Conservation (phyloP, 805 yeast species). For the Spathaspora passalidarum region DNA sequence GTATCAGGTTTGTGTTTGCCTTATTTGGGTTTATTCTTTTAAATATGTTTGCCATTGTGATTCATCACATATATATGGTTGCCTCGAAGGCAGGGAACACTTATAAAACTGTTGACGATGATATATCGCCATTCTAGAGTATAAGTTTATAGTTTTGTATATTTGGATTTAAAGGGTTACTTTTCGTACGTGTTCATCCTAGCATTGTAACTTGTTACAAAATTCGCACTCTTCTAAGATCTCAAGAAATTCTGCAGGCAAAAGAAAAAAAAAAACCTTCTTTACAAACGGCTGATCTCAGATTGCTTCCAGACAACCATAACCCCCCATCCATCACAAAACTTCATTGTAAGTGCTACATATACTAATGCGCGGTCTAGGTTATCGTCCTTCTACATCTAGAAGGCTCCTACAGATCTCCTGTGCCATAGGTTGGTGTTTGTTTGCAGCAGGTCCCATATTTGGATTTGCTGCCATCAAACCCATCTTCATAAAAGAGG, state of each 20-base stretch:
- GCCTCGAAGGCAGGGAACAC: slow-evolving; percentile 24
- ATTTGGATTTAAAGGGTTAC: neutral
- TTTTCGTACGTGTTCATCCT: no score
- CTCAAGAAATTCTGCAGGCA: no score
- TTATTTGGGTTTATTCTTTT: slow-evolving; percentile 32
- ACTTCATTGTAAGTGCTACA: neutral
- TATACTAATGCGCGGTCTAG: neutral
- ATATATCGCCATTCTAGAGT: slow-evolving; percentile 31
- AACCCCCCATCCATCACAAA: no score
- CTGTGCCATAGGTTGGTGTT: slow-evolving; percentile 84
- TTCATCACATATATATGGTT: slow-evolving; percentile 36
- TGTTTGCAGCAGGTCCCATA: slow-evolving; percentile 88
- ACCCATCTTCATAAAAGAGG: slow-evolving; percentile 73
- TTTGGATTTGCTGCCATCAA: slow-evolving; percentile 96
- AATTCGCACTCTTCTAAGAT: no score
- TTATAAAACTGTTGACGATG: slow-evolving; percentile 35
- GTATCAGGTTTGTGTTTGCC: slow-evolving; percentile 31
- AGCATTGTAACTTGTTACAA: no score
- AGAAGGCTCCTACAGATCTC: slow-evolving; percentile 50
- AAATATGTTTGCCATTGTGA: slow-evolving; percentile 33
- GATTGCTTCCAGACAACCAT: slow-evolving; percentile 2
- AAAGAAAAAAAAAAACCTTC: no score
- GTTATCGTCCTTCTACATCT: slow-evolving; percentile 13
- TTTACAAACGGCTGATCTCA: no score
- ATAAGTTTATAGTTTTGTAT: neutral